phyloP scores from a whole-genome alignment of 176 grass and related monocot species.

The Triticum monococcum region DNA sequence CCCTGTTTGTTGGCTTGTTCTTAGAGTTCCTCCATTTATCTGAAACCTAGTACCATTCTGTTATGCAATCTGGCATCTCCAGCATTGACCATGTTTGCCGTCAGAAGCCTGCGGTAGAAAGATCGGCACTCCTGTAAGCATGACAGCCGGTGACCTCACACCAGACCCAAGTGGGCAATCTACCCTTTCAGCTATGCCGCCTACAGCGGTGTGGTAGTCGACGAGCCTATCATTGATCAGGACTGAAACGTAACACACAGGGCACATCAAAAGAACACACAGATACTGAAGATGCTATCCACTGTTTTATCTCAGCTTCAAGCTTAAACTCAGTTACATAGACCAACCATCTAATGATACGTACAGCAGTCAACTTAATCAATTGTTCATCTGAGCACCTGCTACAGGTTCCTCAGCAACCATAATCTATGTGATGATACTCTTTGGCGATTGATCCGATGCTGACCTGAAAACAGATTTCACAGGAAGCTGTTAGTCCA shows the following conservation, averaged over 20 bases:
- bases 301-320: not conserved
- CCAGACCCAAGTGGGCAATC: not conserved
- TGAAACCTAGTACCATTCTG: not conserved
- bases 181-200: not conserved
- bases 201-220: not conserved
- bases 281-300: not conserved
- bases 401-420: not conserved
- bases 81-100: not conserved
- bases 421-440: not conserved
- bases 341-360: slow-evolving; percentile 26
- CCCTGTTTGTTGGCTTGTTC: not conserved
- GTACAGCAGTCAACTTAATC: not conserved
- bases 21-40: not conserved
- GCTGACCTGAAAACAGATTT: slow-evolving; percentile 7
- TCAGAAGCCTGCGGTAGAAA: not conserved
- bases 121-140: not conserved
- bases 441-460: not conserved
- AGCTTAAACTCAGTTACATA: slow-evolving; percentile 15
- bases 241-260: not conserved
- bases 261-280: not conserved
- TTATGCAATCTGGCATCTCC: not conserved
- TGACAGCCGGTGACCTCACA: not conserved
- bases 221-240: not conserved
- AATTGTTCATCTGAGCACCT: slow-evolving; percentile 1
- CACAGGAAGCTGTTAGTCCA: not conserved